Base-by-base conservation (phyloP, 225 moss, liverwort and hornwort genomes). In the Sphagnum contortum region DNA sequence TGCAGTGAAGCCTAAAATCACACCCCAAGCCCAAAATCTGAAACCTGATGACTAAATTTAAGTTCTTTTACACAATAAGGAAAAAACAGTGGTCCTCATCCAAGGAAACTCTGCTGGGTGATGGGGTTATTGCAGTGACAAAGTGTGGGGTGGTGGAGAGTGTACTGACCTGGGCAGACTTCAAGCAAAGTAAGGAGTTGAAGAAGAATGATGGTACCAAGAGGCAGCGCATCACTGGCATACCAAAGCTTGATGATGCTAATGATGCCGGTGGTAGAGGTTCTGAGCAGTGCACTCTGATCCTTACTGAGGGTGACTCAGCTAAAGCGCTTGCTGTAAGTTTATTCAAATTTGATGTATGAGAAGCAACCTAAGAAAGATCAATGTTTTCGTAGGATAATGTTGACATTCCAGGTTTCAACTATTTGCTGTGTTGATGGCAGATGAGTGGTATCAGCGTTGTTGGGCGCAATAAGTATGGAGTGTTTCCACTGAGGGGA, bases 391-490 rank as follows among this genome's bases (percentile, higher is more conserved):
- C 0, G 52, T 52, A 5, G 2, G 9, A 52, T 52, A 52, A 52
- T 52, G 6, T 52, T 52, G 6, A 52, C 0, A 2, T 52, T 6
- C 52, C 9, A 52, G 52, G 52, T 52, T 52, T 6, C 29, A 29
- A 29, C 29, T 29, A 29, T 29, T 29, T 52, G 52, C 52, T 52
- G 52, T 6, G 52, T 6, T 52, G 0, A 9, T 5, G 6, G 14
- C 89, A 98, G 98, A 98, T 93, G 98, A 91, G 90, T 58, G 93
- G 98, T 9, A 89, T 98, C 66, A 89, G 98, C 64, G 93, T 98
- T 48, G 98, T 98, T 59, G 96, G 96, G 10, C 90, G 93, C 47
- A 91, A 98, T 64, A 93, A 81, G 68, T 98, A 98, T 61, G 96
- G 98, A 48, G 88, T 90, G 4, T 98, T 98, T 67, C 98, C 98